Base-by-base conservation (phyloP, 164 flowering plant genomes). In the Liquidambar formosana region DNA sequence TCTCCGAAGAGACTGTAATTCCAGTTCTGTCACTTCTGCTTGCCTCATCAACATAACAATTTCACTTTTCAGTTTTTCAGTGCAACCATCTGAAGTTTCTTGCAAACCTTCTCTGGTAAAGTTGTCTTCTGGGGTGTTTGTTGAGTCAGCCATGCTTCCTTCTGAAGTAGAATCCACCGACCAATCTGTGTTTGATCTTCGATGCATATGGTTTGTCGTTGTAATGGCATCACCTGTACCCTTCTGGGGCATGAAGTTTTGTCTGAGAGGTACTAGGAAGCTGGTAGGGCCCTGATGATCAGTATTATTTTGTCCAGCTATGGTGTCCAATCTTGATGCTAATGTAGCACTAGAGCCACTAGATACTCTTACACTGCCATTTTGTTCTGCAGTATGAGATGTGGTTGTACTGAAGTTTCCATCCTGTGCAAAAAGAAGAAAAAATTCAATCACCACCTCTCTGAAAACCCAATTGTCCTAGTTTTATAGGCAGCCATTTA, bases 1-100 rank as follows among this genome's bases (percentile, higher is more conserved):
- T 68, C 73, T 83, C 60, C 84, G 73, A 26, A 83, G 80, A 67
- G 86, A 65, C 60, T 72, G 81, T 52, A 80, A 22, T 64, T 83
- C 86, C n/a, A 83, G 72, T 61, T 78, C 81, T 26, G 83, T 65
- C 23, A 83, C 8, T 63, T 78, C 81, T 41, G 65, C 63, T 67
- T 80, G 78, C 78, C 84, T 76, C 45, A 38, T 51, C 14, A 78
- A 66, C 3, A 38, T 52, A 47, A 57, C 51, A 27, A 57, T 57
- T 62, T 83, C 84, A 71, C 33, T 70, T 64, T 52, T 83, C 28
- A 77, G 79, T 62, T 69, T 71, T 41, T 75, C 75, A 23, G 66
- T 21, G 19, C 72, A 48, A 62, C 56, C 61, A 56, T 73, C 71
- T 18, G 79, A 68, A 46, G 57, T 61, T 33, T 65, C 79, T 69